These are phyloP conservation scores for Dryas drummondii DNA, from an alignment of 306 rosid genomes.

Conservation along the genomic window DNA sequence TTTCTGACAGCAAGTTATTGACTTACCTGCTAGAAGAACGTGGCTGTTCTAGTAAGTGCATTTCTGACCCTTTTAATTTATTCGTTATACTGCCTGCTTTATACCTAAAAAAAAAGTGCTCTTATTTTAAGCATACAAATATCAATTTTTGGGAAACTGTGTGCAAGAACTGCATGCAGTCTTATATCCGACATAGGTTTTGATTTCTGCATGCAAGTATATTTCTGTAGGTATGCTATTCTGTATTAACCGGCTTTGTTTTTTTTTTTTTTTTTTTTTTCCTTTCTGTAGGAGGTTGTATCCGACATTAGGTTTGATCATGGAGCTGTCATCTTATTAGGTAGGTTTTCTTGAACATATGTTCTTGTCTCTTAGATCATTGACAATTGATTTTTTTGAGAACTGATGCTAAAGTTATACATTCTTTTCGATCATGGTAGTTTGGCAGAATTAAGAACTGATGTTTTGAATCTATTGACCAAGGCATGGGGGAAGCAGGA, in stretches of 20 bases:
- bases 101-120: background rate
- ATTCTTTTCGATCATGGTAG: conserved; percentile 15
- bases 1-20: background rate
- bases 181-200: background rate
- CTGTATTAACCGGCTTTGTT: conserved; percentile 17
- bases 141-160: background rate
- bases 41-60: background rate
- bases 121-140: background rate
- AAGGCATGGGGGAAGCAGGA: background rate
- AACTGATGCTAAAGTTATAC: background rate
- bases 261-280: too few relatives aligned
- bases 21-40: background rate
- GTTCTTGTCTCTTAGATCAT: background rate
- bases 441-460: background rate
- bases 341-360: conserved; percentile 33
- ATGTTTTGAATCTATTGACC: background rate
- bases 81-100: background rate
- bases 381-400: background rate
- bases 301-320: conserved; percentile 67
- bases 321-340: conserved; percentile 73
- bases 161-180: background rate
- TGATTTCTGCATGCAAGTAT: background rate
- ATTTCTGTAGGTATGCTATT: background rate
- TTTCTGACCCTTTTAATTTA: background rate
- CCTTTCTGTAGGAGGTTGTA: conserved; percentile 66